Conservation (phyloP, 2,329 filamentous ascomycete species). For the Aspergillus ibericus region DNA sequence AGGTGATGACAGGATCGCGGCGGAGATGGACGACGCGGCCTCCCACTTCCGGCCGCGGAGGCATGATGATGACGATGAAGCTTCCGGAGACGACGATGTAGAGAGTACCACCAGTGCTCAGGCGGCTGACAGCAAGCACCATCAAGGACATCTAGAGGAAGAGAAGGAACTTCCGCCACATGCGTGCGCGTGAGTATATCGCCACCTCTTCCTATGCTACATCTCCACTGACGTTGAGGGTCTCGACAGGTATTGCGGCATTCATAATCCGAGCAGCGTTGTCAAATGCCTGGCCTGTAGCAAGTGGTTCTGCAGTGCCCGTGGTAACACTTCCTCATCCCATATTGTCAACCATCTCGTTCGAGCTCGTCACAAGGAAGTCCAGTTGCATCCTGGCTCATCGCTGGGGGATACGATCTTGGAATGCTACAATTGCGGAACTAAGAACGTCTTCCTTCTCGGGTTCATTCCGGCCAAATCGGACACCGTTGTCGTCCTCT, state of each 20-base stretch:
- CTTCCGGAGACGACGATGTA: conserved; percentile 82
- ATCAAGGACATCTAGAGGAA: conserved; percentile 63
- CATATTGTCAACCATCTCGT: conserved; percentile 99
- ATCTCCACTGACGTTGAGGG: conserved; percentile 10
- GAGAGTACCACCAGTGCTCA: conserved; percentile 78
- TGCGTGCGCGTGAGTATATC: conserved; percentile 80
- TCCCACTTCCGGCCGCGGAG: conserved; percentile 63
- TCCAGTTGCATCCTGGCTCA: conserved; percentile 91
- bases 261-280: conserved; percentile 91
- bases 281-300: conserved; percentile 94
- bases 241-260: conserved; percentile 79
- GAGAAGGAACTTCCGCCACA: conserved; percentile 90
- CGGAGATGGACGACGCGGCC: conserved; percentile 74
- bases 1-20: conserved; percentile 71
- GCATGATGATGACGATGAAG: conserved; percentile 86
- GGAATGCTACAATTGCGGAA: conserved; percentile 98
- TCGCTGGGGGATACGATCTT: conserved; percentile 92
- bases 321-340: conserved; percentile 92
- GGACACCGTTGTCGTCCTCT: conserved; percentile 92
- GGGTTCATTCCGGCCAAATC: conserved; percentile 99
- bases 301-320: conserved; percentile 99
- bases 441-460: conserved; percentile 97
- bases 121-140: conserved; percentile 70
- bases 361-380: conserved; percentile 95
- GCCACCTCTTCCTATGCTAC: neutral